Base-by-base conservation (phyloP, 441 rosid genomes). In the Manihot esculenta region DNA sequence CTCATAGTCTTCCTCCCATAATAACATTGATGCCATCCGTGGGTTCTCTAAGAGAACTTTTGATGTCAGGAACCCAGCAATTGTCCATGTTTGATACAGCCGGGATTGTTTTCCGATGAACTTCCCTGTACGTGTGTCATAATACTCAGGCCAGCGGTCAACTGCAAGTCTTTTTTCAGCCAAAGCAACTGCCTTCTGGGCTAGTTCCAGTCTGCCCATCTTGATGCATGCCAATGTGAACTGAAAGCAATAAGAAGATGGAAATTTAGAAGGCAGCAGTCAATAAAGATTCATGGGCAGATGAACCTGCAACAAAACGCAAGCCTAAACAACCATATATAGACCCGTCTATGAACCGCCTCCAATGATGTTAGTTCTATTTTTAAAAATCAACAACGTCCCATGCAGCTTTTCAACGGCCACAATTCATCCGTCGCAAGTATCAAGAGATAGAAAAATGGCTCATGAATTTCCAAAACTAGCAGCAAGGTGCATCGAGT, bases 211-310 rank as follows among this genome's bases (percentile, higher is more conserved):
- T 72, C 89, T 83, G 33, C 85, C 87, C 99, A 94, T 94, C 88
- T 94, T 94, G 82, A 92, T 86, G 84, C 99, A 94, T 65, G 97
- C 97, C 80, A 92, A 83, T 4, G 99, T 92, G 86, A 94, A 94
- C 97, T 93, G 87, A 66, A 80, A 63, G 60, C 17, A 68, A 42
- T 20, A 66, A 11, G 54, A 64, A 76, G 49, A 72, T 18, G 30
- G 68, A 26, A 1, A 23, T 44, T 60, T 24, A 35, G 47, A 55
- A 18, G 20, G 33, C 20, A 62, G 38, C 12, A 65, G 55, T 10
- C 1, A 44, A 54, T 53, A 38, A 71, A 64, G 18, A 66, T 49
- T 49, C 24, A 56, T 23, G 63, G 8, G 42, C 30, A 21, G 51
- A 55, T 53, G 24, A 27, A 63, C 49, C 63, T 54, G 20, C 64